Conservation (phyloP, 768 basidiomycete species). For the Pleurotus citrinopileatus region DNA sequence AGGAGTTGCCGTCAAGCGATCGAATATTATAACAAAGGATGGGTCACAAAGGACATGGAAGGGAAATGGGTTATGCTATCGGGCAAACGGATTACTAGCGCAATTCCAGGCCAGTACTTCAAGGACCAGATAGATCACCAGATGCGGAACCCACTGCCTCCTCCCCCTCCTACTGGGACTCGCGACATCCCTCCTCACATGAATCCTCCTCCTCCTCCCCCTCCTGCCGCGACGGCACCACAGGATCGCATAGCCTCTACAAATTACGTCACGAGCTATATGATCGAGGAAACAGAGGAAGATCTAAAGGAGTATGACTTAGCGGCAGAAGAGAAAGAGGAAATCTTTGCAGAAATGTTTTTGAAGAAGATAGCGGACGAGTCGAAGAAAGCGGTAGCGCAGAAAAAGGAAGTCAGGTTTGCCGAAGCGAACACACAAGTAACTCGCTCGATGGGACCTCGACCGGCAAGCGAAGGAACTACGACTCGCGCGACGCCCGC, state of each 20-base stretch:
- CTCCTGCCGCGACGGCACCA: neutral
- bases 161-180: too few relatives aligned
- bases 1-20: neutral
- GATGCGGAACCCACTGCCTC: neutral
- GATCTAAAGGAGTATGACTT: neutral
- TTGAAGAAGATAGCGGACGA: neutral
- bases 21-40: neutral
- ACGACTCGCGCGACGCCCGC: too few relatives aligned
- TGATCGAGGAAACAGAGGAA: neutral
- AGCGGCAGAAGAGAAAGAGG: neutral
- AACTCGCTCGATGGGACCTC: neutral
- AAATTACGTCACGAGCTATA: neutral
- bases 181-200: too few relatives aligned
- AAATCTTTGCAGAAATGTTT: neutral
- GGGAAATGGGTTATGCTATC: neutral
- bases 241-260: neutral
- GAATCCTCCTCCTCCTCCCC: neutral
- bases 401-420: neutral
- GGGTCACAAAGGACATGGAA: neutral
- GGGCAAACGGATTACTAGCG: neutral
- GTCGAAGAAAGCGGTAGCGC: neutral
- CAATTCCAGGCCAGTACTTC: neutral
- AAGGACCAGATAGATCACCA: neutral
- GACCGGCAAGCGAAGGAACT: too few relatives aligned
- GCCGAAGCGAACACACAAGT: neutral